Evolutionary conservation across 805 yeast genomes (phyloP).

Genomic region (Lipomyces spencermartinsiae): DNA sequence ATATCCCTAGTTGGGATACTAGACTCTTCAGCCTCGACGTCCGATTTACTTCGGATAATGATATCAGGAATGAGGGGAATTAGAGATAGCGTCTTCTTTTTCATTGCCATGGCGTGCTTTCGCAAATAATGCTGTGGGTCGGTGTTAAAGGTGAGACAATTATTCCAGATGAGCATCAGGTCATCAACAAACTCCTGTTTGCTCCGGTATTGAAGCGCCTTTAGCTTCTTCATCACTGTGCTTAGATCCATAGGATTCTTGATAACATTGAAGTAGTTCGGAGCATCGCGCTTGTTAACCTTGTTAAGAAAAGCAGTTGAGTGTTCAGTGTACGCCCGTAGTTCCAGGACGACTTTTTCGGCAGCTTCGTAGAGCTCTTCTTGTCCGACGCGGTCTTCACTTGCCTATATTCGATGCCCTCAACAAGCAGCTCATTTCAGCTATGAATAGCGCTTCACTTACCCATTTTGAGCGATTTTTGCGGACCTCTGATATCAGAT

Average conservation of each 20-base stretch:
- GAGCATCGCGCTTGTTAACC: slow-evolving; percentile 98
- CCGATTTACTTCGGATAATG: slow-evolving; percentile 61
- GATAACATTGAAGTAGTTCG: slow-evolving; percentile 88
- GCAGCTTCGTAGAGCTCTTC: slow-evolving; percentile 98
- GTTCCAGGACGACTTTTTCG: slow-evolving; percentile 89
- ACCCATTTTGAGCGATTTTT: slow-evolving; percentile 94
- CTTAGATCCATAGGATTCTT: slow-evolving; percentile 96
- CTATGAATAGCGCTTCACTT: background rate
- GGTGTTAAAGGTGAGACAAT: slow-evolving; percentile 89
- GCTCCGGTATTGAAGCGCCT: slow-evolving; percentile 77
- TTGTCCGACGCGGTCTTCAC: slow-evolving; percentile 93
- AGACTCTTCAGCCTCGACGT: slow-evolving; percentile 51
- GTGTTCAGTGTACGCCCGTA: slow-evolving; percentile 92
- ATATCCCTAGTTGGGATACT: slow-evolving; percentile 39
- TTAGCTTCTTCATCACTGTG: slow-evolving; percentile 89
- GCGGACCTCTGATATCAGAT: slow-evolving; percentile 87
- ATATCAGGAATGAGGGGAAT: slow-evolving; percentile 91
- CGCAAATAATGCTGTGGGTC: slow-evolving; percentile 93
- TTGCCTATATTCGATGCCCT: slow-evolving; percentile 53
- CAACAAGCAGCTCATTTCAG: background rate
- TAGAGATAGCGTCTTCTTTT: slow-evolving; percentile 77
- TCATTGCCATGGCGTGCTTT: slow-evolving; percentile 95
- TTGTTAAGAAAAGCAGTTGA: slow-evolving; percentile 94
- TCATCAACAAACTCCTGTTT: slow-evolving; percentile 95
- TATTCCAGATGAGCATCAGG: slow-evolving; percentile 91